Conservation (phyloP, 148 eudicot genomes). For the Cornus kousa region DNA sequence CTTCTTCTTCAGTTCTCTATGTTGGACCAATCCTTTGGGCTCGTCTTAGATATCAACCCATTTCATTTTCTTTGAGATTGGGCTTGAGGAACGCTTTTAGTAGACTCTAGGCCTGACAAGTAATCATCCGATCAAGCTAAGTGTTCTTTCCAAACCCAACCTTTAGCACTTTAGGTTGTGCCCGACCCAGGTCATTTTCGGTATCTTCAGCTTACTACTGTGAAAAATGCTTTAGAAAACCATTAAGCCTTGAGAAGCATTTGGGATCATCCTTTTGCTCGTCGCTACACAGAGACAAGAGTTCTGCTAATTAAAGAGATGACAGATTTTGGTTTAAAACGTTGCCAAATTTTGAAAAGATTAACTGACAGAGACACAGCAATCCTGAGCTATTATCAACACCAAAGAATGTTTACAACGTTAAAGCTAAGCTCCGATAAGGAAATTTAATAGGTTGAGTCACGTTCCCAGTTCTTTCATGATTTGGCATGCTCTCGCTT, state of each 20-base stretch:
- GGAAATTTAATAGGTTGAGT: constrained; percentile 38
- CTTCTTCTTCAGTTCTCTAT: too few species aligned
- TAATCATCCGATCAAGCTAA: too few species aligned
- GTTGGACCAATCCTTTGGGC: too few species aligned
- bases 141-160: too few species aligned
- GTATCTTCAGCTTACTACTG: constrained; percentile 8
- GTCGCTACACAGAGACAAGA: constrained; percentile 67
- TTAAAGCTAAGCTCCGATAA: constrained; percentile 66
- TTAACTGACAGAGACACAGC: constrained; percentile 36
- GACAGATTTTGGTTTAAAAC: constrained; percentile 36
- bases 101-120: too few species aligned
- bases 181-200: too few species aligned
- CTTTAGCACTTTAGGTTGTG: too few species aligned
- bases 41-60: too few species aligned
- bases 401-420: constrained; percentile 70
- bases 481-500: too few species aligned
- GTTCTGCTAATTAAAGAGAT: constrained; percentile 38
- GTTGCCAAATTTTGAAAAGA: constrained; percentile 65
- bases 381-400: constrained; percentile 72
- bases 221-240: constrained; percentile 63
- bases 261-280: constrained; percentile 62
- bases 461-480: too few species aligned
- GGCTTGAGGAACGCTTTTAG: constrained; percentile 64
- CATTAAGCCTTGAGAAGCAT: constrained; percentile 69
- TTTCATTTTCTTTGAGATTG: too few species aligned